Base-by-base conservation (phyloP, 164 flowering plant genomes). In the Magnolia kwangsiensis region DNA sequence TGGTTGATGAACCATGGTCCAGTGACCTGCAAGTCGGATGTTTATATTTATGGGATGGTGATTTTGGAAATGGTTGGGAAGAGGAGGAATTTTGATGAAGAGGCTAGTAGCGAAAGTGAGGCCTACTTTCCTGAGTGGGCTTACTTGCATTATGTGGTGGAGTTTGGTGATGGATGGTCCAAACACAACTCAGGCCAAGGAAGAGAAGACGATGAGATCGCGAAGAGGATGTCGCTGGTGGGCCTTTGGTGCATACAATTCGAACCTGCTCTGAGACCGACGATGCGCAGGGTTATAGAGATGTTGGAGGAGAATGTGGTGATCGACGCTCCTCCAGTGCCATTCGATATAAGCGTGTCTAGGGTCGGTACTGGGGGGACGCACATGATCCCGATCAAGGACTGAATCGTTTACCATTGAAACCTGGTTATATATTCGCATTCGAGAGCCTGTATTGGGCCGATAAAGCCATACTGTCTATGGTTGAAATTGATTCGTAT, bases 121-220 rank as follows among this genome's bases (percentile, higher is more conserved):
- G 50, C 20, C 4, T 71, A 71, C 21, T 71, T 71, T 23, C 73
- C 73, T 19, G 73, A 71, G 24, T 71, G 73, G 73, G 73, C 50
- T 16, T 71, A 50, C 49, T 19, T 2, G 61, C 73, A 71, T 61
- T 61, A 71, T 71, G 73, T 71, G 29, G 24, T 31, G 50, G 63
- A 51, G 45, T 37, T 27, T 50, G 61, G 61, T 11, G 19, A 24
- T 31, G 45, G 45, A 20, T 50, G 61, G 61, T 24, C 10, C 18
- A 27, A 27, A 27, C 29, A 27, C 29, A 27, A 27, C 29, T 27
- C 29, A 27, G 29, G 29, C 2, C 29, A 27, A 27, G 45, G 19
- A n/a, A 10, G 71, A 0, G 50, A 68, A 31, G 71, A 31, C 2
- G 71, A 31, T 3, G 50, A 27, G 16, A 68, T 68, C 5, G 16